phyloP scores from a whole-genome alignment of 192 early-diverging fungal genomes.

The Endogone sp. region DNA sequence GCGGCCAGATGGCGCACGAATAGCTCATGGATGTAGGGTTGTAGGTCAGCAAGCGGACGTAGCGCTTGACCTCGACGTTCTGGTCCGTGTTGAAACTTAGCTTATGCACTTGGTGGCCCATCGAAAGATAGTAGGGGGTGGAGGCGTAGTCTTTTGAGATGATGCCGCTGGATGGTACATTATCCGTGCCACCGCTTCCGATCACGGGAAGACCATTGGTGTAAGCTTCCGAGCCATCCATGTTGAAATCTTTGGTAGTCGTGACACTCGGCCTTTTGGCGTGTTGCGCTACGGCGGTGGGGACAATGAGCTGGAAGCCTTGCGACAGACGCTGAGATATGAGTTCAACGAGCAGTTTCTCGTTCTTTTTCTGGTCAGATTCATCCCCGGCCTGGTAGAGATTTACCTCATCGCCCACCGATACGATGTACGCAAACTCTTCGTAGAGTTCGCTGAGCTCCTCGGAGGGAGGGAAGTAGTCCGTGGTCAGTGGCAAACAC shows the following conservation, averaged over 20 bases:
- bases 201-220: not conserved
- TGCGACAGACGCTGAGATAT: slow-evolving; percentile 87
- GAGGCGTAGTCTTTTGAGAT: slow-evolving; percentile 18
- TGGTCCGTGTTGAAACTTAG: slow-evolving; percentile 68
- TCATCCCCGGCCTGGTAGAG: slow-evolving; percentile 37
- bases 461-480: slow-evolving; percentile 70
- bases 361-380: slow-evolving; percentile 37
- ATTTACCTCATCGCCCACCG: slow-evolving; percentile 43
- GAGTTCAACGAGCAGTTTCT: slow-evolving; percentile 74
- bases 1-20: slow-evolving; percentile 83
- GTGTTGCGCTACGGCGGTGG: slow-evolving; percentile 9
- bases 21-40: slow-evolving; percentile 58
- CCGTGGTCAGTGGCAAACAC: slow-evolving; percentile 88
- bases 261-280: not conserved
- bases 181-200: not conserved
- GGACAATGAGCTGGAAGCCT: slow-evolving; percentile 85
- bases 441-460: slow-evolving; percentile 66
- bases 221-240: not conserved
- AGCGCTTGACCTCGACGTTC: slow-evolving; percentile 86
- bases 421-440: slow-evolving; percentile 77
- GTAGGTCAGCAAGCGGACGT: slow-evolving; percentile 67
- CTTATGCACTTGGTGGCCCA: slow-evolving; percentile 88
- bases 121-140: slow-evolving; percentile 65
- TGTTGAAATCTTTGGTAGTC: not conserved
- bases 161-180: not conserved